Percentiles rank a stretch among this genome's conserved stretches.
Conservation (phyloP, 2,329 filamentous ascomycete species). For the Teratosphaeriaceae sp. region DNA sequence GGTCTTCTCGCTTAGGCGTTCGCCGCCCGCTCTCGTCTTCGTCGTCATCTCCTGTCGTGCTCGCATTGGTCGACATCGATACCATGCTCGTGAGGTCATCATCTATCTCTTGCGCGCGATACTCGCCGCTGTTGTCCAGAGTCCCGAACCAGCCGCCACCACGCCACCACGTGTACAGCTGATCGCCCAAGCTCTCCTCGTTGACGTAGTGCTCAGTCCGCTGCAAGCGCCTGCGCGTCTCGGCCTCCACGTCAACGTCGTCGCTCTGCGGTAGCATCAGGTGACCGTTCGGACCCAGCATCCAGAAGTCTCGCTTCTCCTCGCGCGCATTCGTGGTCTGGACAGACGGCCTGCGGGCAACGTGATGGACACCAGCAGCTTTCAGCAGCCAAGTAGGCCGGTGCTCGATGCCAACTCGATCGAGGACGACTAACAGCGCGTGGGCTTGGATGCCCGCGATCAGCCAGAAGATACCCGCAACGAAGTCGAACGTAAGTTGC, state of each 20-base stretch:
- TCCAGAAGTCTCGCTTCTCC: constrained; percentile 44
- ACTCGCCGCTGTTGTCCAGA: constrained; percentile 74
- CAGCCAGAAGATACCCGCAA: constrained; percentile 66
- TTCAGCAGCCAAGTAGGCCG: constrained; percentile 59
- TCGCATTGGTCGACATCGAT: constrained; percentile 50
- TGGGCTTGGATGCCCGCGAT: constrained; percentile 53
- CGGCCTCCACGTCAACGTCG: constrained; percentile 71
- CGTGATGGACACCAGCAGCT: constrained; percentile 40
- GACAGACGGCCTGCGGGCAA: constrained; percentile 18
- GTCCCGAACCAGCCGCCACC: constrained; percentile 79
- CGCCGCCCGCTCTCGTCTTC: constrained; percentile 46
- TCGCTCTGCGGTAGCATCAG: constrained; percentile 53
- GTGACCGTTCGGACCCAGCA: constrained; percentile 45
- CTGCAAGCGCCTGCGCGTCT: constrained; percentile 60
- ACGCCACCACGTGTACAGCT: constrained; percentile 80
- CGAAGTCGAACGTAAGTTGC: constrained; percentile 68
- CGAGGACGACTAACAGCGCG: constrained; percentile 48
- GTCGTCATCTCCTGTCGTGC: constrained; percentile 33
- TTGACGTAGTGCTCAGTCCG: constrained; percentile 39
- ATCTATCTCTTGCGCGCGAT: constrained; percentile 57
- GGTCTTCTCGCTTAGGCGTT: constrained; percentile 67
- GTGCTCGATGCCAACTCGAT: constrained; percentile 53
- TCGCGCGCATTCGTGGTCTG: constrained; percentile 10
- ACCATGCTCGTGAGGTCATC: constrained; percentile 74
- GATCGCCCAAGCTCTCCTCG: constrained; percentile 63